Evolutionary conservation across 177 flowering plant species (phyloP), one percentile per base, ranked within the genome.

Genomic region (Vitis hybrid): DNA sequence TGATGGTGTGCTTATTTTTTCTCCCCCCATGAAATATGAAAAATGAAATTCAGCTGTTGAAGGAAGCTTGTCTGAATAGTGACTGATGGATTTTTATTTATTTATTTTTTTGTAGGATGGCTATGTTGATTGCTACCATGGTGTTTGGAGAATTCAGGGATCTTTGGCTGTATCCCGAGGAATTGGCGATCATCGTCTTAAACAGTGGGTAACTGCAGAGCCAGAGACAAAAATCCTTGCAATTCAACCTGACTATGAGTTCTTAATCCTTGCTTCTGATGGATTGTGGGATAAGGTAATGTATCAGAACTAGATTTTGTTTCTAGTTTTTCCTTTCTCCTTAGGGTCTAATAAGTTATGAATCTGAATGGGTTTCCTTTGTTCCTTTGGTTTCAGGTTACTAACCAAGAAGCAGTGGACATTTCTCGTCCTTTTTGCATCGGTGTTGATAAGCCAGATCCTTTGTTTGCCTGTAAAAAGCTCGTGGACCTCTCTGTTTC

Each of bases 261-360:
- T 90, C 77, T 70, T 88, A 64, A 88, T 90, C 74, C 72, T 89
- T 48, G 92, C 90, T 23, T 90, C 94, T 12, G 94, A 90, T 69
- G 94, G 92, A 3, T 69, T 88, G 11, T 88, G 94, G 94, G 91
- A 89, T 60, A 88, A 85, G 85, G 91, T 88, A 77, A 5, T 52
- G 10, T 15, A 2, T 26, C 45, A 9, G 3, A 2, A 55, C 48
- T 19, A 7, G 12, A 12, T 66, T 12, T 3, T 64, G 52, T 14
- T 3, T 67, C 3, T 70, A 5, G 6, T 65, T 40, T 40, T 40
- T 5, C 45, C 45, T 40, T 40, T 40, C 45, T 40, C 45, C 30
- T 40, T 4, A 40, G 1, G 45, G 8, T 40, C 45, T 0, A 4
- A 40, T 40, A 40, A 40, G 1, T 7, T 40, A 40, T 40, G 45